Percentiles rank a stretch among this genome's conserved stretches.
phyloP scores from a whole-genome alignment of 768 basidiomycete genomes.

The Lentinula boryana region DNA sequence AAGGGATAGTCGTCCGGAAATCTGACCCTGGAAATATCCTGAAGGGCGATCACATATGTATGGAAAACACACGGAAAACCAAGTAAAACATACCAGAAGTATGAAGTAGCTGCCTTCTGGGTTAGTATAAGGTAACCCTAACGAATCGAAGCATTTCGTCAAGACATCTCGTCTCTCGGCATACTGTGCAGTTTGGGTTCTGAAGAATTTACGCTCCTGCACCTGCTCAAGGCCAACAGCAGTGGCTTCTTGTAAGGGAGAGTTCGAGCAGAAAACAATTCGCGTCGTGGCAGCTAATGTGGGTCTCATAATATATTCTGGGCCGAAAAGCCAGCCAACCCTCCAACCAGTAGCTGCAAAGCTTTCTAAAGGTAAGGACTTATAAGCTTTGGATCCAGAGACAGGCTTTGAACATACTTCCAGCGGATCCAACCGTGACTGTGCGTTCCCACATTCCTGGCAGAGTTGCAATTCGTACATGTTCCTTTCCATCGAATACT shows the following conservation, averaged over 20 bases:
- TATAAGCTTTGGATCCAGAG: background rate
- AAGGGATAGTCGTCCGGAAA: slow-evolving; percentile 83
- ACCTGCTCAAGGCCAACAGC: slow-evolving; percentile 87
- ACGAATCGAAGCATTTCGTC: slow-evolving; percentile 68
- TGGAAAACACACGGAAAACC: slow-evolving; percentile 4
- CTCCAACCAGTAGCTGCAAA: slow-evolving; percentile 98
- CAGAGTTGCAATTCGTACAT: slow-evolving; percentile 88
- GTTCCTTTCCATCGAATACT: slow-evolving; percentile 82
- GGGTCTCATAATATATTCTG: slow-evolving; percentile 73
- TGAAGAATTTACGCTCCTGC: slow-evolving; percentile 66
- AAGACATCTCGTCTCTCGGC: slow-evolving; percentile 73
- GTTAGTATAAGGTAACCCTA: slow-evolving; percentile 80
- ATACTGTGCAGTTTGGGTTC: slow-evolving; percentile 71
- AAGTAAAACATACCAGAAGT: slow-evolving; percentile 51
- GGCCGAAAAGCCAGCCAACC: slow-evolving; percentile 93
- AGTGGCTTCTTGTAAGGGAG: slow-evolving; percentile 91
- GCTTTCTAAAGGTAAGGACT: slow-evolving; percentile 53
- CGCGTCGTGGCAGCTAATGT: slow-evolving; percentile 88
- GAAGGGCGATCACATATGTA: slow-evolving; percentile 1
- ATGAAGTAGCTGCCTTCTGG: slow-evolving; percentile 93
- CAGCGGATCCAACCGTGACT: slow-evolving; percentile 92
- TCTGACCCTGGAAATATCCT: slow-evolving; percentile 76
- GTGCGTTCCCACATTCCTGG: slow-evolving; percentile 99
- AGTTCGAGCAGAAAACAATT: slow-evolving; percentile 93
- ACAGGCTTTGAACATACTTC: slow-evolving; percentile 51